Base-by-base conservation (phyloP, 805 yeast genomes). In the Candida arabinofermentans region DNA sequence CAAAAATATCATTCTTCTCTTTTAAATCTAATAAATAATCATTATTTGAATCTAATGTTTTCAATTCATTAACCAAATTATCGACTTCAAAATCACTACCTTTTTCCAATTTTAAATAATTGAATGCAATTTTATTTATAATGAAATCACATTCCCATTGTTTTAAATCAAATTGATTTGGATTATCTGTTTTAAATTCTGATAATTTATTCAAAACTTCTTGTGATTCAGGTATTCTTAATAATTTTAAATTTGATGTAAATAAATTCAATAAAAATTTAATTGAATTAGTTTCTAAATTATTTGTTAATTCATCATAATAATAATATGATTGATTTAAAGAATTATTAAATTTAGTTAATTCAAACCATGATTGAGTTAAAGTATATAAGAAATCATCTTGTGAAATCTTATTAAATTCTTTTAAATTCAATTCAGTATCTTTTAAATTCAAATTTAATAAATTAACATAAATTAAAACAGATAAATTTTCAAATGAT, bases 221-320 rank as follows among this genome's bases (percentile, higher is more conserved):
- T 44, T 75, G 74, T 8, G 96, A 90, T 65, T 91, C 97, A 2
- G 90, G 91, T 42, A 78, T 69, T 56, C 90, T 85, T 38, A 81
- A 78, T 59, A 88, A 75, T 66, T 86, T 88, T 53, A 90, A 65
- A 47, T 90, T 88, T 45, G 89, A 71, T 9, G 81, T 83, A 34
- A 88, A 74, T 55, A 88, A 77, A 30, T 84, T 81, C 27, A 77
- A 55, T 51, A 84, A 72, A 14, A 76, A 66, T 51, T 75, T 74
- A 16, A 55, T 34, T 8, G 58, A 51, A 56, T 71, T 68, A 22
- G 72, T 63, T 26, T 67, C 59, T 36, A 72, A 69, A 26, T 77
- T 74, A 44, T 84, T 80, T 33, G 88, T 71, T 43, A 85, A 69
- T 65, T 91, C 99, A 63, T 91, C 97, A 60, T 74, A 85, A 57